Base-by-base conservation (phyloP, 2,329 filamentous ascomycete species). In the Talaromyces sp. region DNA sequence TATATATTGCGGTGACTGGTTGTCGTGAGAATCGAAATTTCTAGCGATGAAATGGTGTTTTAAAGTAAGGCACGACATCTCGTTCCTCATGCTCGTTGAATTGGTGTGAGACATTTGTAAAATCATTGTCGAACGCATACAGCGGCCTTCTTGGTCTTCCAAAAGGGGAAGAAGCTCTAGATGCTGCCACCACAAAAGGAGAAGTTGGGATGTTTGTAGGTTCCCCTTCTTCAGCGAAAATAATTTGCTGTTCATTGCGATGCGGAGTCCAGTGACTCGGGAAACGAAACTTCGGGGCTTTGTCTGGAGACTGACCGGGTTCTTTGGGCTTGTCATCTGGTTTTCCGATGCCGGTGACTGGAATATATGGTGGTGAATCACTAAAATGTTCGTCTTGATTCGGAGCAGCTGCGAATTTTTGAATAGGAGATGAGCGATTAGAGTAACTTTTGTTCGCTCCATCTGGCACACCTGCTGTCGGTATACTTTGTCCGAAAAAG, bases 31-130 rank as follows among this genome's bases (percentile, higher is more conserved):
- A 22, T 5, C 2, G 22, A 47, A 22, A 1, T 5, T 25, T 6
- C 6, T 32, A 53, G n/a, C 60, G 51, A 55, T 49, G 60, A 56
- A 58, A 62, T 19, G 60, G 56, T 11, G 42, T 62, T 28, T 56
- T 59, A 25, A 62, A 59, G 17, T 51, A 52, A n/a, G 60, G 56
- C 8, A 39, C 33, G 13, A 42, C 17, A 5, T 51, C 42, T 3
- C 3, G 8, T 19, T 33, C 52, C 15, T 60, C 55, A 33, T 52
- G 32, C 2, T 27, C 52, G n/a, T 17, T 19, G 28, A 25, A 11
- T 13, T n/a, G 17, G n/a, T 19, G 10, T 3, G 36, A 49, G 5
- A 28, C 49, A 25, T 13, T 25, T n/a, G 32, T 22, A 30, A 11
- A 30, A 33, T n/a, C 8, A 13, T 7, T 57, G 33, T 52, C 19